A percentile compares a stretch with the other conserved stretches of the same genome.
phyloP scores from a whole-genome alignment of 2,329 filamentous ascomycete genomes.

The Aspergillus felis region DNA sequence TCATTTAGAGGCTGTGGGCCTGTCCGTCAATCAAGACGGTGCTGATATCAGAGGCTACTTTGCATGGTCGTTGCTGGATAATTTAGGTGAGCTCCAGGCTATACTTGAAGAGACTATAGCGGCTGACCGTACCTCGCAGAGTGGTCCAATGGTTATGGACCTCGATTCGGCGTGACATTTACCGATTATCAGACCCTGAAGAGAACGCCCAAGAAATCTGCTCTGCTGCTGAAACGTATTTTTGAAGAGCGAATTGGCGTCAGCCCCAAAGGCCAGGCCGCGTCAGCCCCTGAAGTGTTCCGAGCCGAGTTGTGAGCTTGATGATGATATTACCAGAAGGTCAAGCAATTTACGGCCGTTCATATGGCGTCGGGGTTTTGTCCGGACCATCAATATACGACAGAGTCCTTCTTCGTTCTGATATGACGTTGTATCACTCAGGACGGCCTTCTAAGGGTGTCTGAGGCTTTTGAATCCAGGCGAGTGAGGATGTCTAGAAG shows the following conservation, averaged over 20 bases:
- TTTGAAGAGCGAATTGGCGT: conserved; percentile 11
- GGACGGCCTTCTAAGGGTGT: conserved; percentile 28
- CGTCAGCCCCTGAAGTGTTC: background rate
- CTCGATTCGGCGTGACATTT: conserved; percentile 25
- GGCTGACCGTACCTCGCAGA: conserved; percentile 9
- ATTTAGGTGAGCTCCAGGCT: conserved; percentile 27
- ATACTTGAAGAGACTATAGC: background rate
- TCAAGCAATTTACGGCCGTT: too few species aligned
- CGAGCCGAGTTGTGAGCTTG: background rate
- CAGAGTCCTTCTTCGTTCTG: too few species aligned
- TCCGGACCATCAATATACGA: too few species aligned
- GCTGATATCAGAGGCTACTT: conserved; percentile 28
- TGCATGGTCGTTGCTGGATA: conserved; percentile 32
- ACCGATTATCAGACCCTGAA: conserved; percentile 23
- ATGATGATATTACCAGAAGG: background rate
- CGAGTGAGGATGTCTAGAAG: conserved; percentile 41
- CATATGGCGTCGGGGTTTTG: too few species aligned
- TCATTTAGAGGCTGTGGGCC: conserved; percentile 37
- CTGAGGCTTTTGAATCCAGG: conserved; percentile 44
- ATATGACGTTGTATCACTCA: background rate
- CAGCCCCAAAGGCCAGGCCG: background rate
- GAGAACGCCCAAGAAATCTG: conserved; percentile 26
- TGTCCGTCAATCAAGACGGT: conserved; percentile 21
- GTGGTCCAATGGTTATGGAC: conserved; percentile 26
- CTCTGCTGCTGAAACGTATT: conserved; percentile 16